Conservation (phyloP, 139 green algal species). For the Monoraphidium neglectum region DNA sequence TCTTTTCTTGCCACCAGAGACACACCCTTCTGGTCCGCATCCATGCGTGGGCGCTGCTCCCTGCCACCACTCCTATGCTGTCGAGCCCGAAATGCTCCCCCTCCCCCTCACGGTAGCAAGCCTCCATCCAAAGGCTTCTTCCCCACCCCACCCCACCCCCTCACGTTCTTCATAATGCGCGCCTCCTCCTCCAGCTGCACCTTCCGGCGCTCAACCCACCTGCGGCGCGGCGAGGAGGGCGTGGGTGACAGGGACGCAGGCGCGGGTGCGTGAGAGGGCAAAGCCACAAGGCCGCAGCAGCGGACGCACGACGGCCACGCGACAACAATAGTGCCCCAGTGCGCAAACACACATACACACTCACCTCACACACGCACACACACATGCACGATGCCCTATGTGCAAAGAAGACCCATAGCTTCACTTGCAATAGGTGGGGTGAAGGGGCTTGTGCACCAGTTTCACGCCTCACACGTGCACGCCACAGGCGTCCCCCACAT, state of each 20-base stretch:
- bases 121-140: not conserved
- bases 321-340: not conserved
- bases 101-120: not conserved
- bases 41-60: no score
- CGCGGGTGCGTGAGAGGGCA: not conserved
- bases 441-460: no score
- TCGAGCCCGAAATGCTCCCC: not conserved
- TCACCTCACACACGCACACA: no score
- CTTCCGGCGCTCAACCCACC: slow-evolving; percentile 55
- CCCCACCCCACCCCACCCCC: not conserved
- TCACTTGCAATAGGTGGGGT: no score
- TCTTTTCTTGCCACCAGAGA: not conserved
- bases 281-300: not conserved
- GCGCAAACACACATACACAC: no score
- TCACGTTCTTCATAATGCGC: slow-evolving; percentile 74
- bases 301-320: not conserved
- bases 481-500: no score
- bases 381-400: no score
- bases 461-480: no score
- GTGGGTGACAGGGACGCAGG: not conserved
- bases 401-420: no score
- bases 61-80: no score
- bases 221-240: slow-evolving; percentile 18
- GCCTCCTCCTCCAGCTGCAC: slow-evolving; percentile 55
- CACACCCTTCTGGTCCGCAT: not conserved